Base-by-base conservation (phyloP, 2,329 filamentous ascomycete genomes). In the Aspergillus piperis region DNA sequence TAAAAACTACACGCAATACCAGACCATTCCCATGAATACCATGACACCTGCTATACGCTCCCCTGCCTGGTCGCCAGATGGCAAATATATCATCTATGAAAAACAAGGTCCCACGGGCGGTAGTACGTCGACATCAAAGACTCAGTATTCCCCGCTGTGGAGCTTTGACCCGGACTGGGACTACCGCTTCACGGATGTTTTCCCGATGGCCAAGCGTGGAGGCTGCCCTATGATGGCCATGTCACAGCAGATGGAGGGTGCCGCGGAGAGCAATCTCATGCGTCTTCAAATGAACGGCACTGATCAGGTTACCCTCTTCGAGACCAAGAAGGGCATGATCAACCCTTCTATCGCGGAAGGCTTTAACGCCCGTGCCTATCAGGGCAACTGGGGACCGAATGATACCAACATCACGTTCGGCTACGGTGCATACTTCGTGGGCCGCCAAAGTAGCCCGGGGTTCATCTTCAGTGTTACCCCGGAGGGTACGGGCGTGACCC, bases 131-230 rank as follows among this genome's bases (percentile, higher is more conserved):
- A 62, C 67, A 2, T 64, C 68, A 5, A 75, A 76, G 2, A 66
- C 72, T 0, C 70, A 74, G 54, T 73, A 75, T 10, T 76, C 77
- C 63, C 41, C 67, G 30, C 68, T 80, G 4, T 80, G 74, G 62
- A 74, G 70, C 60, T 80, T 73, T 71, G 74, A 80, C 44, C 39
- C 49, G 7, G 73, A 78, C 4, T 80, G 72, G 72, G 78, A 79
- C 7, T 80, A 79, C 61, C 73, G 75, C 36, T 77, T 77, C 69
- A 78, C 72, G 42, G 77, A 80, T 55, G 75, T 80, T 3, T 80
- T 80, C 66, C 78, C 78, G 0, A 65, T 71, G 49, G 62, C 75
- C 10, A 66, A 64, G 2, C 69, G 65, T 8, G 32, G 32, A 36
- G 32, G 32, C 32, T 36, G 32, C 32, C 32, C 32, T 36, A 64